Conservation (phyloP, 2,329 filamentous ascomycete species). For the Xylariaceae sp. region DNA sequence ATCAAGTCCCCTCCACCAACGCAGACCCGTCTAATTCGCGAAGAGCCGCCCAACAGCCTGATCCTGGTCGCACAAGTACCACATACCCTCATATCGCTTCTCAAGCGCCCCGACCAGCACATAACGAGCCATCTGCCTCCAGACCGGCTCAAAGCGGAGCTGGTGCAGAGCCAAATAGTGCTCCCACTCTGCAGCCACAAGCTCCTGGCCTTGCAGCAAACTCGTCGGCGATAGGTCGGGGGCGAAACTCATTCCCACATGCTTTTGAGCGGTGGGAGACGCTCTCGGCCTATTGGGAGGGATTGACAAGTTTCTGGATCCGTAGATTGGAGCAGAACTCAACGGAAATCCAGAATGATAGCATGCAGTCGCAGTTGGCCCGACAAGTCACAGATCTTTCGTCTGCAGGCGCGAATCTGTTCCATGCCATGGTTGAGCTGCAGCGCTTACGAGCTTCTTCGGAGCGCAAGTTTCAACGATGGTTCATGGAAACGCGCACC, state of each 20-base stretch:
- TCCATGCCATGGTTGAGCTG: slow-evolving; percentile 94
- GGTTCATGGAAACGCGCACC: slow-evolving; percentile 92
- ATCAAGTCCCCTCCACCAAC: slow-evolving; percentile 22
- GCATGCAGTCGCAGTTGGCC: slow-evolving; percentile 81
- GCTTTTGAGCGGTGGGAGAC: slow-evolving; percentile 98
- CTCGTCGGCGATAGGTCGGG: slow-evolving; percentile 23
- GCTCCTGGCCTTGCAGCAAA: slow-evolving; percentile 29
- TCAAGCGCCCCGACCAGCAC: slow-evolving; percentile 16
- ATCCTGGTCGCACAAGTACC: slow-evolving; percentile 19
- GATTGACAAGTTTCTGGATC: slow-evolving; percentile 96
- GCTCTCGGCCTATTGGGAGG: slow-evolving; percentile 95
- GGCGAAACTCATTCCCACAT: slow-evolving; percentile 79
- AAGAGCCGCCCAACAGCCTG: slow-evolving; percentile 18
- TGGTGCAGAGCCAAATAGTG: slow-evolving; percentile 27
- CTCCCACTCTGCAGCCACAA: slow-evolving; percentile 29
- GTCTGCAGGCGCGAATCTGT: slow-evolving; percentile 91
- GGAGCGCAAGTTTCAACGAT: slow-evolving; percentile 95
- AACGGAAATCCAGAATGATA: slow-evolving; percentile 76
- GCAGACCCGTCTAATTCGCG: slow-evolving; percentile 20
- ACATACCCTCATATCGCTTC: slow-evolving; percentile 14
- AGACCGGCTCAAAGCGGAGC: slow-evolving; percentile 18
- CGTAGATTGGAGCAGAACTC: slow-evolving; percentile 86
- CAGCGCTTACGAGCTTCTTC: slow-evolving; percentile 91
- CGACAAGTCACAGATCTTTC: slow-evolving; percentile 97
- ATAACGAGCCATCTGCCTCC: slow-evolving; percentile 21